Percentiles rank a stretch among this genome's conserved stretches.
These are phyloP conservation scores for Angomonas deanei DNA, from an alignment of 208 protist genomes.

Conservation along the genomic window DNA sequence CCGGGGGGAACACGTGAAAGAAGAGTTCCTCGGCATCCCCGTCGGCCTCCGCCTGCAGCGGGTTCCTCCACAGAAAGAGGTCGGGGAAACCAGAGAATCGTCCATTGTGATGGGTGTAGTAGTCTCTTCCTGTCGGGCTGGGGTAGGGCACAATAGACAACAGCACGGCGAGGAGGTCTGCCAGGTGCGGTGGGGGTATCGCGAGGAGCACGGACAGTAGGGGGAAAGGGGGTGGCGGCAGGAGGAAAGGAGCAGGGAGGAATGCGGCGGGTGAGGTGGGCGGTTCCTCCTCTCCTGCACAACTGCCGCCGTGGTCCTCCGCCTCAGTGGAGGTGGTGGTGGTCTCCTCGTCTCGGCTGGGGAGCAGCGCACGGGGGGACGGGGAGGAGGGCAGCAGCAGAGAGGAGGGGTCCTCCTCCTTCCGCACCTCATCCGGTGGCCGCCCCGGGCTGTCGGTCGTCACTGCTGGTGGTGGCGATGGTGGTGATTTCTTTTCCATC, in stretches of 20 bases:
- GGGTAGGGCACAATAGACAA: not conserved
- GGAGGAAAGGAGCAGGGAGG: not conserved
- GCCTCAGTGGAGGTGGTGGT: too few relatives aligned
- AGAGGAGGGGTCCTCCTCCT: not conserved
- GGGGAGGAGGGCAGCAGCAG: not conserved
- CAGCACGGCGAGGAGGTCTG: not conserved
- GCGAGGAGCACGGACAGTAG: not conserved
- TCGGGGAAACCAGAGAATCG: slow-evolving; percentile 76
- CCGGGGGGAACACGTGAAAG: not conserved
- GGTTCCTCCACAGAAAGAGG: slow-evolving; percentile 54
- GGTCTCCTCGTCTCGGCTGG: too few relatives aligned
- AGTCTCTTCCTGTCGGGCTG: not conserved
- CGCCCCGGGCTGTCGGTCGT: too few relatives aligned
- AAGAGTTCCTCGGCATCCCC: not conserved
- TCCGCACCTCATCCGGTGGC: too few relatives aligned
- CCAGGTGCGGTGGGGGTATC: not conserved
- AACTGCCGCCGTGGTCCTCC: too few relatives aligned
- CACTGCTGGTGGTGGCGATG: not conserved
- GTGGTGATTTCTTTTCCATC: not conserved
- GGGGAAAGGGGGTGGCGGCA: not conserved
- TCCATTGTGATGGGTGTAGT: slow-evolving; percentile 8
- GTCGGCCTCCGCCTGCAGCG: not conserved
- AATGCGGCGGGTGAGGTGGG: not conserved
- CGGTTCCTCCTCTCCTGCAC: too few relatives aligned
- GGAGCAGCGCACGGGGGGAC: not conserved